These are phyloP conservation scores for Sechiopsis laciniata DNA, from an alignment of 306 rosid genomes.

Conservation along the genomic window DNA sequence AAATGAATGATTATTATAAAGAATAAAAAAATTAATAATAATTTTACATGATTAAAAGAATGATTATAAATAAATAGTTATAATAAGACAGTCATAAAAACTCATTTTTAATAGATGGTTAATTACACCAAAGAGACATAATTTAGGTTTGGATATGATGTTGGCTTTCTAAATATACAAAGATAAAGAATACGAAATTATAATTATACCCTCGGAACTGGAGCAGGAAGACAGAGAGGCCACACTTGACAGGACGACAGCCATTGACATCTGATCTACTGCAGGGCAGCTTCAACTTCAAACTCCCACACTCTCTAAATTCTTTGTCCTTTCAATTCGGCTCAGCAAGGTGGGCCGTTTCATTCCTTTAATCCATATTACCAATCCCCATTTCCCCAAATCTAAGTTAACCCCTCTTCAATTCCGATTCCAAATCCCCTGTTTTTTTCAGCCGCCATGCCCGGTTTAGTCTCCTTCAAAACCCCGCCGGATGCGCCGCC, in stretches of 20 bases:
- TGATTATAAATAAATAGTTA: no score
- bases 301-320: background rate
- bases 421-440: background rate
- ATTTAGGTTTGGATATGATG: no score
- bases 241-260: slow-evolving; percentile 4
- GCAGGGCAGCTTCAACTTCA: slow-evolving; percentile 13
- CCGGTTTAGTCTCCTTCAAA: slow-evolving; percentile 74
- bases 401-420: background rate
- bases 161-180: background rate
- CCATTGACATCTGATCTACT: slow-evolving; percentile 27
- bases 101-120: no score
- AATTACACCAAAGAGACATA: no score
- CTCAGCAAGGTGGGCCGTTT: slow-evolving; percentile 25
- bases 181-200: background rate
- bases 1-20: no score
- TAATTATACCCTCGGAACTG: background rate
- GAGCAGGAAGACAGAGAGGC: background rate
- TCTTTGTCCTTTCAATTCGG: background rate
- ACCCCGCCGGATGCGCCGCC: slow-evolving; percentile 62
- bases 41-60: no score
- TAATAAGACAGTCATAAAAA: no score
- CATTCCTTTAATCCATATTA: background rate
- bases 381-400: background rate
- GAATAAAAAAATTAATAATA: no score
- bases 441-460: slow-evolving; percentile 39